Percentiles rank a stretch among this genome's conserved stretches.
These are phyloP conservation scores for Trypanosoma vivax DNA, from an alignment of 208 protist genomes.

Conservation along the genomic window DNA sequence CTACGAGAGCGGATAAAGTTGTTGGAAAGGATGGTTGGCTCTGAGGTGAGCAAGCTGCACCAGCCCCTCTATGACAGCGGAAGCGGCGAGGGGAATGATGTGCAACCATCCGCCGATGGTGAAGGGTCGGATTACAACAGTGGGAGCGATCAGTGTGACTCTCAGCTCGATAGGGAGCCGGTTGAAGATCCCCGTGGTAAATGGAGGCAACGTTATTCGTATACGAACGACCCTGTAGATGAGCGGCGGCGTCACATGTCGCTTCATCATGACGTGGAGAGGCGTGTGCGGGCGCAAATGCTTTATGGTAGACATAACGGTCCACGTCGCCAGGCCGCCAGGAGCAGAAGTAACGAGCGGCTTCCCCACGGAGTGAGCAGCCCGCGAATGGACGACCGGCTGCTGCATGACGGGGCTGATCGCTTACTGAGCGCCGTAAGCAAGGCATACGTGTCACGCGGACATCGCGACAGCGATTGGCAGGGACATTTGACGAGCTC, in stretches of 20 bases:
- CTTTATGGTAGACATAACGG: neutral
- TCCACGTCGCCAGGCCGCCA: neutral
- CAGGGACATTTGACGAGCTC: neutral
- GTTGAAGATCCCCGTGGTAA: neutral
- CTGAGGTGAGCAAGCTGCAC: neutral
- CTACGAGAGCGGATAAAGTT: constrained; percentile 6
- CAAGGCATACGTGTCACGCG: neutral
- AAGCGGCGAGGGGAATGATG: neutral
- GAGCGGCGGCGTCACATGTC: neutral
- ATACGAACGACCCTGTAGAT: neutral
- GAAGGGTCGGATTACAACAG: neutral
- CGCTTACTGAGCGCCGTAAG: constrained; percentile 6
- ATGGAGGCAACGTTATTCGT: neutral
- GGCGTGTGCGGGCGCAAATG: constrained; percentile 12
- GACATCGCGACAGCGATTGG: neutral
- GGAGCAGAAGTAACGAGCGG: neutral
- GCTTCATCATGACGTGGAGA: constrained; percentile 2
- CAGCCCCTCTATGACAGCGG: neutral
- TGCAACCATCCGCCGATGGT: neutral
- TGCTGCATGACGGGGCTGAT: constrained; percentile 1
- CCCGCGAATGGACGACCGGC: neutral
- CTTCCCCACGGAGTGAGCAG: neutral
- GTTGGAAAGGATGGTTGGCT: constrained; percentile 2
- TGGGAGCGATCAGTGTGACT: neutral
- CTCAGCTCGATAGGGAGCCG: neutral